Conservation (phyloP, 371 early-diverging fungal species). For the Synchytrium microbalum region DNA sequence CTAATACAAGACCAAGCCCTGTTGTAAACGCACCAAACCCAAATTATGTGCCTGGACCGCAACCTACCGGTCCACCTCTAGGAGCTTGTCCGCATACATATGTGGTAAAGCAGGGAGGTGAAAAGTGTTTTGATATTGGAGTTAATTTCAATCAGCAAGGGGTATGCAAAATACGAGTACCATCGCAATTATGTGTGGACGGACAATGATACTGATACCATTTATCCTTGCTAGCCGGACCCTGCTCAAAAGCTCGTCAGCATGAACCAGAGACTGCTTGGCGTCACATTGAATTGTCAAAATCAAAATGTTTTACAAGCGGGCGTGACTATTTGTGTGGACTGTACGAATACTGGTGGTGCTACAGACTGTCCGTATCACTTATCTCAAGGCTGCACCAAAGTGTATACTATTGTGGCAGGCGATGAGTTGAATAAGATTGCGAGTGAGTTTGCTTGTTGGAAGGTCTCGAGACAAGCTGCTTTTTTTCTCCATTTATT, state of each 20-base stretch:
- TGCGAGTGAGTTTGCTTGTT: too few species aligned
- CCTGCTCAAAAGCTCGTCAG: not conserved
- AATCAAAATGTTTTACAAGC: not conserved
- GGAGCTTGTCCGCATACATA: not conserved
- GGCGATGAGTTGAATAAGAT: not conserved
- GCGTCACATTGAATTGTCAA: not conserved
- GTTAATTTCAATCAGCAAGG: not conserved
- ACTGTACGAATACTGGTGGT: not conserved
- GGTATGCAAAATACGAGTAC: too few species aligned
- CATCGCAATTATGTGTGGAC: too few species aligned
- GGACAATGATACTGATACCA: too few species aligned
- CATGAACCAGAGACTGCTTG: not conserved
- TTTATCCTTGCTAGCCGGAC: too few species aligned
- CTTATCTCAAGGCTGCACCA: not conserved
- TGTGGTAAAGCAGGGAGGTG: not conserved
- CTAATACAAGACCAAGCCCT: too few species aligned
- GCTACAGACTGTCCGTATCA: not conserved
- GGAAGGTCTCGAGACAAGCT: slow-evolving; percentile 7
- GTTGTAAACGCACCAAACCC: too few species aligned
- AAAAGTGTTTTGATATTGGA: not conserved
- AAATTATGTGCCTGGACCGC: too few species aligned
- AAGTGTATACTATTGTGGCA: not conserved
- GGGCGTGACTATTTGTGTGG: not conserved
- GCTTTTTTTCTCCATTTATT: too few species aligned
- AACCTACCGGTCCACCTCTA: too few species aligned